A percentile compares a stretch with the other conserved stretches of the same genome.
These are phyloP conservation scores for Blastocystis sp. DNA, from an alignment of 352 stramenopile genomes.

Conservation along the genomic window DNA sequence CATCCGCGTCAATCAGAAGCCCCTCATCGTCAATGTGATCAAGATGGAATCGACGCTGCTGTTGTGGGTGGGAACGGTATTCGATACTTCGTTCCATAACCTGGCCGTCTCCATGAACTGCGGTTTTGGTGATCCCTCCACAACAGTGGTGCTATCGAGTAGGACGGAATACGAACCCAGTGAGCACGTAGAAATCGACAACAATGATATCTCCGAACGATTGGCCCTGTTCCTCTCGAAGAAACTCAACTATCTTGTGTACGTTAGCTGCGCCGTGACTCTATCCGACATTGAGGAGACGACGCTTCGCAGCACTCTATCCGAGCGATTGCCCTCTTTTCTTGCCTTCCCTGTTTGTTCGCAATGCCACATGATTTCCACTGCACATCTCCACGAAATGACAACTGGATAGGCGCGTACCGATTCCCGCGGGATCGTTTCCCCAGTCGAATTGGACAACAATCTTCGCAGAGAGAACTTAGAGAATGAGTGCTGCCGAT, in stretches of 20 bases:
- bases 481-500: slow-evolving; percentile 71
- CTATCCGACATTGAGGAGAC: neutral
- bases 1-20: neutral
- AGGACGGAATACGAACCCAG: neutral
- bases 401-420: neutral
- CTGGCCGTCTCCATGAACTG: neutral
- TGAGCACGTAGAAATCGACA: slow-evolving; percentile 8
- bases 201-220: slow-evolving; percentile 27
- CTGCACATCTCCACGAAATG: neutral
- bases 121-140: neutral
- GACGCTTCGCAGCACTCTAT: neutral
- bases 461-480: slow-evolving; percentile 26
- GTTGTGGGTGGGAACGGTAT: slow-evolving; percentile 12
- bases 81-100: slow-evolving; percentile 6
- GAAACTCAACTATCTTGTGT: slow-evolving; percentile 3
- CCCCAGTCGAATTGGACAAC: neutral
- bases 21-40: slow-evolving; percentile 15
- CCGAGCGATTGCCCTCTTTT: neutral
- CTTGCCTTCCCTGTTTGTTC: neutral
- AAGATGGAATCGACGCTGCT: slow-evolving; percentile 12
- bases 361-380: neutral
- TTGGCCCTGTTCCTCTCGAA: neutral
- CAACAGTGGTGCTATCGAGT: neutral
- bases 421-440: neutral
- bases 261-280: slow-evolving; percentile 3